Percentiles rank a stretch among this genome's conserved stretches.
These are phyloP conservation scores for Fusarium sp. DNA, from an alignment of 2,329 filamentous ascomycete species.

Conservation along the genomic window DNA sequence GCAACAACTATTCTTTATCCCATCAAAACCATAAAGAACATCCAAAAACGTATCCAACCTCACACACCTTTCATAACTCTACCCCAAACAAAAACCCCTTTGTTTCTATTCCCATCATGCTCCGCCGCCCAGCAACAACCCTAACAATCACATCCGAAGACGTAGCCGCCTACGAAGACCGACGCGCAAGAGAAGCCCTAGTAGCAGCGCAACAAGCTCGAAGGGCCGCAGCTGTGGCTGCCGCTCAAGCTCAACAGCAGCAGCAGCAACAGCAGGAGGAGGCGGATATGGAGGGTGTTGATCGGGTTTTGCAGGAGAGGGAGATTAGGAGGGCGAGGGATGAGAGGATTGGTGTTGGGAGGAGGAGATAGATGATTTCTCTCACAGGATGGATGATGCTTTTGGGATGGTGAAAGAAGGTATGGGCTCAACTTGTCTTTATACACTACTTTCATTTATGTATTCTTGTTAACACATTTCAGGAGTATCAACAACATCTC, in stretches of 20 bases:
- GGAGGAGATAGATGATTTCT: constrained; percentile 32
- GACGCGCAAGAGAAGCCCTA: constrained; percentile 58
- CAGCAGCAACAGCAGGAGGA: constrained; percentile 16
- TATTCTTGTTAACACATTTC: neutral
- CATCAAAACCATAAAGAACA: neutral
- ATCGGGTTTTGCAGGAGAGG: constrained; percentile 38
- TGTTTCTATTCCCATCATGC: constrained; percentile 55
- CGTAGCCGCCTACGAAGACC: constrained; percentile 76
- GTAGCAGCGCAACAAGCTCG: constrained; percentile 47
- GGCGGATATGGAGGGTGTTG: constrained; percentile 45
- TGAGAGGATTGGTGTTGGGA: constrained; percentile 51
- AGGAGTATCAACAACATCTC: neutral
- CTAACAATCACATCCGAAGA: constrained; percentile 77
- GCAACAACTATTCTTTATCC: neutral
- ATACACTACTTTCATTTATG: neutral
- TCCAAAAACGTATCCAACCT: too few species aligned
- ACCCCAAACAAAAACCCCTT: too few species aligned
- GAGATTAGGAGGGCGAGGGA: constrained; percentile 47
- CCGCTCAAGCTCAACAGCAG: constrained; percentile 27
- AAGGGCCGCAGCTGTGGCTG: constrained; percentile 38
- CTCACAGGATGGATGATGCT: neutral
- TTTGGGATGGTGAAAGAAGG: neutral
- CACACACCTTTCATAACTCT: neutral
- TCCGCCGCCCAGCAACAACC: constrained; percentile 74
- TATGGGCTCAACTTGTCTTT: neutral